These are phyloP conservation scores for Aureobasidium melanogenum DNA, from an alignment of 2,329 filamentous ascomycete genomes.

Conservation along the genomic window DNA sequence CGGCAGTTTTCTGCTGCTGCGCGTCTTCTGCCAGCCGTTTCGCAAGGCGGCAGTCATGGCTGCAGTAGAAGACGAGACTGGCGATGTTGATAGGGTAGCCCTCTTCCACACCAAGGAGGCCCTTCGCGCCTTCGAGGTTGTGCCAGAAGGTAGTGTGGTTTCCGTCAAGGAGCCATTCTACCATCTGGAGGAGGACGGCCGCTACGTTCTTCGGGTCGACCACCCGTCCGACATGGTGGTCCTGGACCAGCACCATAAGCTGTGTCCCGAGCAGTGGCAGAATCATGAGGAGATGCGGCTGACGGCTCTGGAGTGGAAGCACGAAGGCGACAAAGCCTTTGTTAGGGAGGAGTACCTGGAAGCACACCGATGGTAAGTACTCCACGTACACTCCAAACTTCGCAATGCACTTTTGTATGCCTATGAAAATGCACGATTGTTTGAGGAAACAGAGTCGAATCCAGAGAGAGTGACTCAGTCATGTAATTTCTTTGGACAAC, in stretches of 20 bases:
- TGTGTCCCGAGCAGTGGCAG: conserved; percentile 11
- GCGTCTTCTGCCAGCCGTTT: conserved; percentile 14
- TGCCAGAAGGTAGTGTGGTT: conserved; percentile 15
- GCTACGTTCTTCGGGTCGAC: conserved; percentile 19
- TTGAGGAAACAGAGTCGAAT: neutral
- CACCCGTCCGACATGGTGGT: conserved; percentile 21
- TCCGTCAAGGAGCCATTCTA: conserved; percentile 23
- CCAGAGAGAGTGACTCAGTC: neutral
- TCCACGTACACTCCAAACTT: neutral
- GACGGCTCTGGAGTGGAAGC: conserved; percentile 14
- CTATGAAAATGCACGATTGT: neutral
- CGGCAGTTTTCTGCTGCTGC: conserved; percentile 17
- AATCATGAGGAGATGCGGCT: neutral
- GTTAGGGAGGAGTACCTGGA: conserved; percentile 13
- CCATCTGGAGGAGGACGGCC: neutral
- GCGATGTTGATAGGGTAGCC: conserved; percentile 25
- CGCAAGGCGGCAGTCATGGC: conserved; percentile 12
- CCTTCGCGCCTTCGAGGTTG: conserved; percentile 1
- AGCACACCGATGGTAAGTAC: conserved; percentile 12
- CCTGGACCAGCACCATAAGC: conserved; percentile 5
- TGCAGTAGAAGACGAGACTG: conserved; percentile 27
- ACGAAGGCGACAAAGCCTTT: conserved; percentile 17
- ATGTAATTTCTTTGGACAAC: neutral
- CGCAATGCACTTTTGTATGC: neutral
- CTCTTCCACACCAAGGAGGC: conserved; percentile 16